A percentile compares a stretch with the other conserved stretches of the same genome.
These are phyloP conservation scores for Ailanthus altissimus DNA, from an alignment of 345 rosid genomes.

Conservation along the genomic window DNA sequence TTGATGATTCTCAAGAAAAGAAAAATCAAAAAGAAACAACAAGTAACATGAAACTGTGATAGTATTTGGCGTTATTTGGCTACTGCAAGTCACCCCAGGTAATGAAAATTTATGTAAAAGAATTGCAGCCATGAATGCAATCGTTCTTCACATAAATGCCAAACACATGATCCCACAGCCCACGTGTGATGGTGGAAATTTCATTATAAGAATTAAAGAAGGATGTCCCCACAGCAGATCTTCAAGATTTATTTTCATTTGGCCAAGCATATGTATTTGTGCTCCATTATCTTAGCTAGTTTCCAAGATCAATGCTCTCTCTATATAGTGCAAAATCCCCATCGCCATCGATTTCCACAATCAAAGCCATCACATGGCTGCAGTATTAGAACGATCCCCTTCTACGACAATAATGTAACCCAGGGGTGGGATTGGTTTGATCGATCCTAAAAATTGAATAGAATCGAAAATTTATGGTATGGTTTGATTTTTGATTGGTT, in stretches of 20 bases:
- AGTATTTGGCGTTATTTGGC: neutral
- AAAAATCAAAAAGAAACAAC: neutral
- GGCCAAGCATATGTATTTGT: neutral
- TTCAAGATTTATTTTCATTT: constrained; percentile 1
- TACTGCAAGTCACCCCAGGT: neutral
- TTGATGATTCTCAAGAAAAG: too few relatives aligned
- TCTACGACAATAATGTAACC: too few relatives aligned
- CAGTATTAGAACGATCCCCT: neutral
- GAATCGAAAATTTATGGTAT: too few relatives aligned
- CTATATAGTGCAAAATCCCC: neutral
- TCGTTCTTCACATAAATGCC: neutral
- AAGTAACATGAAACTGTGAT: neutral
- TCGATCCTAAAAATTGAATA: too few relatives aligned
- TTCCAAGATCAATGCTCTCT: neutral
- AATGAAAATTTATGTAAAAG: neutral
- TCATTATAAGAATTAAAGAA: neutral
- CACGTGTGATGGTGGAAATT: constrained; percentile 26
- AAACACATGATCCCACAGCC: constrained; percentile 28
- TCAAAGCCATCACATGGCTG: neutral
- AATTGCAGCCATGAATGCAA: neutral
- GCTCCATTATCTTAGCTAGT: neutral
- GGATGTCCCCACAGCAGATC: constrained; percentile 24
- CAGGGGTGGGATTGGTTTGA: too few relatives aligned
- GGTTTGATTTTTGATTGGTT: too few relatives aligned
- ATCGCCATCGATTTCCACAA: neutral